Evolutionary conservation across 1,284 basidiomycete species (phyloP), one percentile per base, ranked within the genome.

Genomic region (Fistulinella cinereoalba): DNA sequence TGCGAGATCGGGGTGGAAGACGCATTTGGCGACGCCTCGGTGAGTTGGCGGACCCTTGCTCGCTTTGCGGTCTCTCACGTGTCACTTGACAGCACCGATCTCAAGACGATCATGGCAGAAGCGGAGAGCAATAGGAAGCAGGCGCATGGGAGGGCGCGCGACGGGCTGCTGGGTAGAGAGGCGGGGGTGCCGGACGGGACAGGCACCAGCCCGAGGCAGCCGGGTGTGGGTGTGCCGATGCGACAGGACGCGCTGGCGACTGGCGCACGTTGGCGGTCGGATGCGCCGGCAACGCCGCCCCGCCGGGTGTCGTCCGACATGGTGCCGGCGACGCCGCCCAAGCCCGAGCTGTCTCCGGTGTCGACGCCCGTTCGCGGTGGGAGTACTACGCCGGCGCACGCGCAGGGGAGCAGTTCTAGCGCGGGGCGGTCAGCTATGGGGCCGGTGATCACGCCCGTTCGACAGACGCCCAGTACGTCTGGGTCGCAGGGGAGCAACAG

Each of bases 91-190:
- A 91, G 86, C 23, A 78, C 84, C 9, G 91, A 96, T 60, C 83
- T 97, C 74, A 85, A 88, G 55, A 73, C 80, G 18, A 84, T 97
- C 51, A 92, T 97, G 81, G 90, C 88, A 0, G 89, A 92, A 62
- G 80, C 82, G 1, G 79, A 80, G 34, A 68, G 49, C 22, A 56
- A 58, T 23, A 65, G 64, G 48, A 51, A 41, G 18, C 42, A 47
- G 21, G 42, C 41, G 6, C 37, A 58, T 23, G 19, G 32, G 7
- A 38, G 23, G 11, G n/a, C 27, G 2, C 33, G 27, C 2, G 47
- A 32, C 6, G n/a, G n/a, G n/a, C n/a, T n/a, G n/a, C n/a, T n/a
- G n/a, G n/a, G n/a, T n/a, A n/a, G n/a, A n/a, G n/a, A n/a, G n/a
- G n/a, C n/a, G n/a, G n/a, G n/a, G n/a, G n/a, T n/a, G n/a, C n/a